Evolutionary conservation across 257 asterid species (phyloP), one percentile per base, ranked within the genome.

Genomic region (Eucommia ulmoides): DNA sequence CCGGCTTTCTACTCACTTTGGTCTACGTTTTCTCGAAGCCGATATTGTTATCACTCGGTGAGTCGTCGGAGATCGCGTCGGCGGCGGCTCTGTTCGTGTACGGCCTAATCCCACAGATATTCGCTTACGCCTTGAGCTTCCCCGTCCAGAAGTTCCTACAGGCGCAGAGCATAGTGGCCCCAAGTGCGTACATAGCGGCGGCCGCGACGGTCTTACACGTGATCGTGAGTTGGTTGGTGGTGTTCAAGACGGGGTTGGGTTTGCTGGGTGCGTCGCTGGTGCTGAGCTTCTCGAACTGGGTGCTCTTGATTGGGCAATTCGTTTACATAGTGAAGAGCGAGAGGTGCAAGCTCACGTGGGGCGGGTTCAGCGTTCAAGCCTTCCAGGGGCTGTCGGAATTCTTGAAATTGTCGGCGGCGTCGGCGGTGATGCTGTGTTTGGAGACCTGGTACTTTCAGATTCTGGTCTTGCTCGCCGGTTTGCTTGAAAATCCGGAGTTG

Each of bases 361-460:
- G 10, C 2, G 44, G 44, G 44, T 35, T 35, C n/a, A 35, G 44
- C 11, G 16, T 35, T 10, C 44, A 35, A 35, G 44, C 44, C n/a
- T 35, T 35, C n/a, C 44, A 35, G 11, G 44, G 44, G 15, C 44
- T 35, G 11, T 35, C n/a, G 44, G 44, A 35, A 10, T 35, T 35
- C 44, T 35, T 35, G 3, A 35, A n/a, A n/a, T n/a, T n/a, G n/a
- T n/a, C n/a, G n/a, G n/a, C n/a, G n/a, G n/a, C n/a, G n/a, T n/a
- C n/a, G 16, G 44, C 44, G 11, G 44, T 35, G 44, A 35, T 35
- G 44, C 44, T 35, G 44, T 35, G 44, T 35, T 35, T 35, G 44
- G 44, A 35, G 44, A 35, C 3, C 3, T 35, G 44, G 44, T 35
- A 35, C 44, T 35, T 35, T 6, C 44, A 35, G 15, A 9, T 35